Percentiles rank a stretch among this genome's conserved stretches.
Conservation (phyloP, 2,329 filamentous ascomycete species). For the Ustulina deusta region DNA sequence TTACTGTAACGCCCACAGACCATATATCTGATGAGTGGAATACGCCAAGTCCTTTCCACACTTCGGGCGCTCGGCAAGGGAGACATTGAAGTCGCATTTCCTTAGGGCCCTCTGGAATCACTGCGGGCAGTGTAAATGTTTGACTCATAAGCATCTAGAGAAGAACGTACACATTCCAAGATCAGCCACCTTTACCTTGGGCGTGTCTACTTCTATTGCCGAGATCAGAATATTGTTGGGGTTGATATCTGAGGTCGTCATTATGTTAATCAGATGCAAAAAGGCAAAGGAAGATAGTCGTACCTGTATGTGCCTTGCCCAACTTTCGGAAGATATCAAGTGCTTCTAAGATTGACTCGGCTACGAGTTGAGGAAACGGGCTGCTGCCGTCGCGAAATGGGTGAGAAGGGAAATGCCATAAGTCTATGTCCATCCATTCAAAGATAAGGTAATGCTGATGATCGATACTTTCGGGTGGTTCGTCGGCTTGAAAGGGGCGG, state of each 20-base stretch:
- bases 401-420: conserved; percentile 5
- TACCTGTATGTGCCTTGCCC: conserved; percentile 12
- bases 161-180: conserved; percentile 12
- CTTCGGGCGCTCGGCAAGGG: conserved; percentile 12
- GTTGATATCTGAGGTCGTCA: conserved; percentile 9
- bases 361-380: conserved; percentile 1
- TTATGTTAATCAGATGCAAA: neutral
- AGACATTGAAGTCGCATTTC: neutral
- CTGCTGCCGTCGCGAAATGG: neutral
- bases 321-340: conserved; percentile 15
- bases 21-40: conserved; percentile 21
- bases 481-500: neutral
- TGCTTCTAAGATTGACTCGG: conserved; percentile 10
- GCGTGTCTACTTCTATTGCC: neutral
- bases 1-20: conserved; percentile 18
- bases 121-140: conserved; percentile 1
- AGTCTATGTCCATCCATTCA: conserved; percentile 12
- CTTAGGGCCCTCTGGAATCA: conserved; percentile 12
- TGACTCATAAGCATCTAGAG: conserved; percentile 1
- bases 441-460: conserved; percentile 4
- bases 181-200: conserved; percentile 11
- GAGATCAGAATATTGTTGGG: conserved; percentile 13
- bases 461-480: conserved; percentile 1
- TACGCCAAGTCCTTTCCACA: conserved; percentile 2
- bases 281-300: neutral